Evolutionary conservation across 768 basidiomycete genomes (phyloP), one percentile per base, ranked within the genome.

Genomic region (Lactarius hengduanensis): DNA sequence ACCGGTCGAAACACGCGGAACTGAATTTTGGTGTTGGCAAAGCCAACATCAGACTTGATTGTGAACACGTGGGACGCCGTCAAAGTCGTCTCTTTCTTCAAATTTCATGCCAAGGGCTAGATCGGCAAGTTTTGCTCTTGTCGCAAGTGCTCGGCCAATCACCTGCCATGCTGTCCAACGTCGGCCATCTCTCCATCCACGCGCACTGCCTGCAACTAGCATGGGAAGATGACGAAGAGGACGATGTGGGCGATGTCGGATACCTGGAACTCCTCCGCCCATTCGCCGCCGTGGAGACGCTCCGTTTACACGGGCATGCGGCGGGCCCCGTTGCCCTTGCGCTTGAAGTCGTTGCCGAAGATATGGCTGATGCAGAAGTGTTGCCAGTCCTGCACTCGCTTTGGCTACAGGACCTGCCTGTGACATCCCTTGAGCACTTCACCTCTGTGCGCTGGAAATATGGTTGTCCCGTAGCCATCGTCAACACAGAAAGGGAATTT

Each of bases 1-100:
- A 50, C 22, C n/a, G 13, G 11, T 50, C 10, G 47, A 50, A 50
- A 20, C 47, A 50, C 22, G 47, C 47, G 4, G 47, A 50, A 50
- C 22, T 50, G 22, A n/a, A 50, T 50, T 50, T 50, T 22, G 22
- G 47, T 13, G 22, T 11, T 5, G 22, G 47, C 4, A 50, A 50
- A 2, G 20, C 13, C 47, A 50, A 22, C 5, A 22, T 50, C 47
- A 50, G n/a, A 50, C 47, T 50, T 11, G 47, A 50, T 50, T 50
- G 47, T 22, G 47, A 50, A 50, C 47, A 50, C 3, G 47, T 22
- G 22, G 47, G 47, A 13, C 47, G 47, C 4, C 47, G 47, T 50
- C 47, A 50, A 50, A 50, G n/a, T 22, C 47, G 47, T 22, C 47
- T 50, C 22, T 50, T 22, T 50, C 47, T 50, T 50, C 47, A 50